Evolutionary conservation across 2,329 filamentous ascomycete genomes (phyloP).

Genomic region (Verticillium tricorpus): DNA sequence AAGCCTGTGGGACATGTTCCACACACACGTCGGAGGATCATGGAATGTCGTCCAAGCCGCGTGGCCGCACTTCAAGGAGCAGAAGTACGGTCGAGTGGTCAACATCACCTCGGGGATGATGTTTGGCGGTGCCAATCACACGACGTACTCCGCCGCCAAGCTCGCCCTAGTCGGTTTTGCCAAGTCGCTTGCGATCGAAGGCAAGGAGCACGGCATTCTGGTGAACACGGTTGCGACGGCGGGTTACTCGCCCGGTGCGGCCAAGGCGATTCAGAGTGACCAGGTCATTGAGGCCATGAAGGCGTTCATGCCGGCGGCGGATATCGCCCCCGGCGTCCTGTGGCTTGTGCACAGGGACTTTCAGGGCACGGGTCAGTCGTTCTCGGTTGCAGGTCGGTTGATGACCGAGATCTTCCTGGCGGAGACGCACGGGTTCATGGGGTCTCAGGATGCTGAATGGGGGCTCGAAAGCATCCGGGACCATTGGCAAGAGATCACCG

Average conservation of each 20-base stretch:
- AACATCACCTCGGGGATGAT: no score
- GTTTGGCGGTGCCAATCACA: no score
- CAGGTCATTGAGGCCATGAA: not conserved
- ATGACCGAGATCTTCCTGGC: not conserved
- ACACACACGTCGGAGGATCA: not conserved
- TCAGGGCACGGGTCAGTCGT: not conserved
- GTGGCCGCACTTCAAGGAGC: slow-evolving; percentile 2
- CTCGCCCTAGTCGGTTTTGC: no score
- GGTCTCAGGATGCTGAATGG: not conserved
- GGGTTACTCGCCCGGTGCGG: not conserved
- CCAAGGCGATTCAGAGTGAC: not conserved
- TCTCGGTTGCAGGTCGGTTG: not conserved
- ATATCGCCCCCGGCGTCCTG: not conserved
- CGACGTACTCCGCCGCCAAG: no score
- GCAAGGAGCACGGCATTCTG: no score
- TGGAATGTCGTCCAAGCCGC: not conserved
- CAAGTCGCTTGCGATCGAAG: no score
- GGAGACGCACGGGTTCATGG: not conserved
- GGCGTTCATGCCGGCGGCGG: not conserved
- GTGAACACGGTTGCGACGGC: not conserved
- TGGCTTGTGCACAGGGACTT: not conserved
- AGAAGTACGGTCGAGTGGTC: not conserved
- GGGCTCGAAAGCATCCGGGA: not conserved
- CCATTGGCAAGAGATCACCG: not conserved
- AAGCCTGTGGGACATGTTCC: not conserved